Conservation (phyloP, 306 rosid species). For the Pueraria montana region DNA sequence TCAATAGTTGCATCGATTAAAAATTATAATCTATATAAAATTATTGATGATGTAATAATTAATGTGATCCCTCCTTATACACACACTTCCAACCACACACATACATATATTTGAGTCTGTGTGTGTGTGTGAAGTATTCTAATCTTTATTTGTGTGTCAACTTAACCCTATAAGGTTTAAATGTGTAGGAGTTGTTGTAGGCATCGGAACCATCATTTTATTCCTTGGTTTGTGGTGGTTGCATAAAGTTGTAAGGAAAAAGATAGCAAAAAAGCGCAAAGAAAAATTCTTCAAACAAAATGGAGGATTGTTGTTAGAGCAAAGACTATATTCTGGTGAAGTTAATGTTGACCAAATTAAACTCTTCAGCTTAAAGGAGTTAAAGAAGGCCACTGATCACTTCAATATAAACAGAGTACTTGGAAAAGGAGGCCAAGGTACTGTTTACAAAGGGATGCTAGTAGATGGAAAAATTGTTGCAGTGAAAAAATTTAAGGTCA, state of each 20-base stretch:
- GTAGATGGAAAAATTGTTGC: constrained; percentile 51
- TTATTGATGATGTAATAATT: no score
- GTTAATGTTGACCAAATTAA: constrained; percentile 38
- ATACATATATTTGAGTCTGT: no score
- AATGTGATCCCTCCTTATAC: no score
- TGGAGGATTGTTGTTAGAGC: constrained; percentile 50
- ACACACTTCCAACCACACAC: no score
- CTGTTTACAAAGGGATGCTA: constrained; percentile 50
- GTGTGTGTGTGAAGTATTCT: no score
- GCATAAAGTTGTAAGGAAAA: constrained; percentile 24
- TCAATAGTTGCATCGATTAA: no score
- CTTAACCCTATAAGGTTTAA: no score
- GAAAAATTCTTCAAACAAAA: constrained; percentile 40
- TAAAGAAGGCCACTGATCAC: constrained; percentile 44
- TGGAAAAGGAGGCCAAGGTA: constrained; percentile 56
- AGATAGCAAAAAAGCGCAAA: neutral
- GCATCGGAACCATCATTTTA: constrained; percentile 29
- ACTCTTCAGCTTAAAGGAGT: constrained; percentile 39
- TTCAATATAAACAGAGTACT: constrained; percentile 44
- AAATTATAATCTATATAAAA: no score
- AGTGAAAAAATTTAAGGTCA: constrained; percentile 40
- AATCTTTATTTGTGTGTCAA: no score
- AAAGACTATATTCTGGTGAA: constrained; percentile 27
- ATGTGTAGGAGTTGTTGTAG: constrained; percentile 34
- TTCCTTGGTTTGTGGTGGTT: constrained; percentile 28